These are phyloP conservation scores for Omphalotus olearius DNA, from an alignment of 1,284 basidiomycete species.

Conservation along the genomic window DNA sequence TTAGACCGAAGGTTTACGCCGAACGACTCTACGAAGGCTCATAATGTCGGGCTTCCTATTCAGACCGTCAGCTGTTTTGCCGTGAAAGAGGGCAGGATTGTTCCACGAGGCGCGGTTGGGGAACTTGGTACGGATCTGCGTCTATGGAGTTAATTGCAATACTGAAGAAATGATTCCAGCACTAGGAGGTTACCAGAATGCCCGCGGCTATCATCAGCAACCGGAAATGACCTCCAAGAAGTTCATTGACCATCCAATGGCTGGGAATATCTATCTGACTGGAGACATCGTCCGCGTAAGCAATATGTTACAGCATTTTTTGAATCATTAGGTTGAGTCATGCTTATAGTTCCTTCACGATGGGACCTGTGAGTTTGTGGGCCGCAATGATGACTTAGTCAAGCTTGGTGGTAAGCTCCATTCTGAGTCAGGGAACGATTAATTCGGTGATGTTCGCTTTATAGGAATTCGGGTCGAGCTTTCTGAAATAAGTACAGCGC, in stretches of 20 bases:
- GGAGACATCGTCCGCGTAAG: constrained; percentile 13
- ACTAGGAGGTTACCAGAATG: constrained; percentile 11
- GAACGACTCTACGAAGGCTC: constrained; percentile 27
- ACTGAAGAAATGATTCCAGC: neutral
- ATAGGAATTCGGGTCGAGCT: constrained; percentile 31
- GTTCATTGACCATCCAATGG: constrained; percentile 12
- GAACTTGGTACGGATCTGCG: constrained; percentile 23
- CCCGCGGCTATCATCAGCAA: constrained; percentile 14
- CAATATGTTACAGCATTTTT: neutral
- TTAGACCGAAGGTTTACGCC: constrained; percentile 10
- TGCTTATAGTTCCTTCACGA: constrained; percentile 19
- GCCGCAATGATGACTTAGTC: constrained; percentile 32
- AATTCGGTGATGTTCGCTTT: neutral
- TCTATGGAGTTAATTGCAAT: neutral
- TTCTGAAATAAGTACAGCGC: constrained; percentile 31
- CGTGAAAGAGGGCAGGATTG: constrained; percentile 21
- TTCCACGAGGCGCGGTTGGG: constrained; percentile 30
- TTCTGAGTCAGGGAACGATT: neutral
- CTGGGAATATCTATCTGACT: constrained; percentile 10
- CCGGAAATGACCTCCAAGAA: constrained; percentile 13
- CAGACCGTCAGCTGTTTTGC: constrained; percentile 27
- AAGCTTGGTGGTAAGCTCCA: constrained; percentile 23
- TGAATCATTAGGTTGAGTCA: neutral
- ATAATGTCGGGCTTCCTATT: constrained; percentile 29
- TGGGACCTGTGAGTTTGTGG: constrained; percentile 29